Base-by-base conservation (phyloP, 1,139 yeast genomes). In the Yamadazyma membranifaciens region DNA sequence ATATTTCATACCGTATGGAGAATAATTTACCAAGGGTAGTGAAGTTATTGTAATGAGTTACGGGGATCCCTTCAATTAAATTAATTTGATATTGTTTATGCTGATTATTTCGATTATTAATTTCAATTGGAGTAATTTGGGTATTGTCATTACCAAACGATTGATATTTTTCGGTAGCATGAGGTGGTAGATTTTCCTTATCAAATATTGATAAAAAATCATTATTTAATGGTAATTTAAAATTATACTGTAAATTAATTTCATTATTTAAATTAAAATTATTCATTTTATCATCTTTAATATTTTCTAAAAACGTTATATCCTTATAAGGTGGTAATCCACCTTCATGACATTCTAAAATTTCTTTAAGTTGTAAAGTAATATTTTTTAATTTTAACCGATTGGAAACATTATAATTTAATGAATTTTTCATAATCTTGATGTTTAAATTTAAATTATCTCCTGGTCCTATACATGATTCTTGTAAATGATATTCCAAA, bases 1-100 rank as follows among this genome's bases (percentile, higher is more conserved):
- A 59, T 5, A 78, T 52, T 46, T 78, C 81, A 54, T 80, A 82
- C 16, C 78, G 60, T 4, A 81, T 58, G 13, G 80, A 69, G 49
- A 72, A 81, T 22, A 79, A 63, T 37, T 65, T 66, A 0, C 87
- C 86, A 24, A 64, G 46, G 2, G 73, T 59, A 1, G 86, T 74
- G 47, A 72, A 73, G 6, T 73, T 71, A 45, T 71, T 75, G 22
- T 62, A 62, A 47, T 73, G 76, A 0, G 77, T 67, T 10, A 70
- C 43, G 0, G 78, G 76, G 1, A 73, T 57, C 2, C 76, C 78
- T 32, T 66, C 73, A 9, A 60, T 65, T 13, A 67, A 44, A 37
- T 44, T 39, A 6, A 49, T 34, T 26, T 43, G 46, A 31, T 33
- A 40, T 36, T 38, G 55, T 31, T 37, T 39, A 27, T 33, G 38